Conservation (phyloP, 805 yeast species). For the Saturnispora silvae region DNA sequence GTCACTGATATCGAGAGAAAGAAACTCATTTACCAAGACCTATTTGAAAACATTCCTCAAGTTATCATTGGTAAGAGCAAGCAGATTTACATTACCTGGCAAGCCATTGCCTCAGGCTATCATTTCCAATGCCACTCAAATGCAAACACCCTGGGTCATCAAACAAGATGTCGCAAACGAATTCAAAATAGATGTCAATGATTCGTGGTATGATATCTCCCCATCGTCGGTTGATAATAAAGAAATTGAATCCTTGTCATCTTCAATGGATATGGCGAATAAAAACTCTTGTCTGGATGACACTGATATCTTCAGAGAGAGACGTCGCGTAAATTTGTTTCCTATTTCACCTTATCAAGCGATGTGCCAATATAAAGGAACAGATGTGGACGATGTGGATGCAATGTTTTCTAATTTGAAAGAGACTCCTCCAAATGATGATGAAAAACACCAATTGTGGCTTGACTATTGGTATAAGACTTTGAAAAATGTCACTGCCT, state of each 20-base stretch:
- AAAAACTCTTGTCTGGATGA: conserved; percentile 3
- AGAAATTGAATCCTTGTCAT: not conserved
- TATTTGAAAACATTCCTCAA: conserved; percentile 81
- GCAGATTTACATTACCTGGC: conserved; percentile 54
- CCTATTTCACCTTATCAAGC: conserved; percentile 1
- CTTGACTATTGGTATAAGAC: conserved; percentile 42
- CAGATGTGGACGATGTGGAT: conserved; percentile 7
- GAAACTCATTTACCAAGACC: conserved; percentile 83
- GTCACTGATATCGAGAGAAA: conserved; percentile 61
- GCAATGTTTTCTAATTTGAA: conserved; percentile 25
- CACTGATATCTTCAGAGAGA: conserved; percentile 8
- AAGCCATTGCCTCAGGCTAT: conserved; percentile 3
- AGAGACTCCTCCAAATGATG: conserved; percentile 28
- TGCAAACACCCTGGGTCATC: conserved; percentile 78
- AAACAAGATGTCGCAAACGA: conserved; percentile 62
- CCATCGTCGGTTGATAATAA: not conserved
- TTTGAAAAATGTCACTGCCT: conserved; percentile 36
- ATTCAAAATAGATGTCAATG: conserved; percentile 51
- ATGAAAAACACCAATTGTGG: conserved; percentile 36
- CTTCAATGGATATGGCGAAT: not conserved
- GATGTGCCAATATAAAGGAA: not conserved
- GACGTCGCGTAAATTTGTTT: conserved; percentile 19
- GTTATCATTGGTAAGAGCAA: conserved; percentile 63
- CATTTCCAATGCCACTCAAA: conserved; percentile 5
- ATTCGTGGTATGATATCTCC: conserved; percentile 5